phyloP scores from a whole-genome alignment of 2,329 filamentous ascomycete species.

The Sarocladium kiliense region DNA sequence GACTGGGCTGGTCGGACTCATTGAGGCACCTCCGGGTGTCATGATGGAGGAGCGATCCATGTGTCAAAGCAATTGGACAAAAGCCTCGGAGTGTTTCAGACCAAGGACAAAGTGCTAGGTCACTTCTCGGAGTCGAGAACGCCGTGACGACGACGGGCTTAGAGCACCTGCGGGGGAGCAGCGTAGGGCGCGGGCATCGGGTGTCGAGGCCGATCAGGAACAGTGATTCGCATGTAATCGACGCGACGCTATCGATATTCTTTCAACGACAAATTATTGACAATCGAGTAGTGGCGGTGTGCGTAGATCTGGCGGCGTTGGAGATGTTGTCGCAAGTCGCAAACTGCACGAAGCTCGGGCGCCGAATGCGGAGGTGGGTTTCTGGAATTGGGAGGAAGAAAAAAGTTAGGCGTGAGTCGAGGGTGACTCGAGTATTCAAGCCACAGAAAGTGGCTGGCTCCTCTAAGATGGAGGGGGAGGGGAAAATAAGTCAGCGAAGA shows the following conservation, averaged over 20 bases:
- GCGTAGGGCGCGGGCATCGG: background rate
- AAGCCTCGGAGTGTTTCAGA: background rate
- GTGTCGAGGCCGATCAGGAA: background rate
- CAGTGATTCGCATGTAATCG: background rate
- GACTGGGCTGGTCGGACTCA: constrained; percentile 51
- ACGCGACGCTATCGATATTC: background rate
- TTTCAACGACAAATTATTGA: too few species aligned
- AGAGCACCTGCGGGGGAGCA: background rate
- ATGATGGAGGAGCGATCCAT: constrained; percentile 46
- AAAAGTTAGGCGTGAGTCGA: constrained; percentile 6
- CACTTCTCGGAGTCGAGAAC: background rate
- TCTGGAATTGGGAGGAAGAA: background rate
- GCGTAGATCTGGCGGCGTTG: background rate
- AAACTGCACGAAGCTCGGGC: background rate
- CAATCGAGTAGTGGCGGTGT: too few species aligned
- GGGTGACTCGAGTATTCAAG: constrained; percentile 8
- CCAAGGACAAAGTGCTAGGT: background rate
- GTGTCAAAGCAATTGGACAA: constrained; percentile 16
- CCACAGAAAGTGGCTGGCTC: background rate
- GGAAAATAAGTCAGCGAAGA: background rate
- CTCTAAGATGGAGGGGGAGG: background rate
- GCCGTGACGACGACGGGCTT: background rate
- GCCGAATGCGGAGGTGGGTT: constrained; percentile 6
- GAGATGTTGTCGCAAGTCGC: constrained; percentile 4
- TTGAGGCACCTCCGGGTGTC: constrained; percentile 41